These are phyloP conservation scores for Ilyonectria destructans DNA, from an alignment of 2,329 filamentous ascomycete genomes.

Conservation along the genomic window DNA sequence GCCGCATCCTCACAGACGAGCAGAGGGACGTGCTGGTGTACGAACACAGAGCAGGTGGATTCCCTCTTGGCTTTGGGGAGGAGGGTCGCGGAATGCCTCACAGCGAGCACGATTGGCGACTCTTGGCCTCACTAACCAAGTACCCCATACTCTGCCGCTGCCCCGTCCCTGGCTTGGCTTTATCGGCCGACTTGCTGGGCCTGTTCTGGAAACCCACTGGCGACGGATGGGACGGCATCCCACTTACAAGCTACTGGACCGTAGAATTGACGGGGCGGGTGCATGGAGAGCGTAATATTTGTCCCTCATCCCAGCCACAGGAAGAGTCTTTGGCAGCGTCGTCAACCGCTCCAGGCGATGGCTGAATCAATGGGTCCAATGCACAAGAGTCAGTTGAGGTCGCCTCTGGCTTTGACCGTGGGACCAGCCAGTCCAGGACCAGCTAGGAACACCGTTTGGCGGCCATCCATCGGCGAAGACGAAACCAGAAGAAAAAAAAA, in stretches of 20 bases:
- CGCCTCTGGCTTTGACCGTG: conserved; percentile 17
- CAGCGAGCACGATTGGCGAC: conserved; percentile 27
- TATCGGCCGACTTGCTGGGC: conserved; percentile 20
- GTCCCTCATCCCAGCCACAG: conserved; percentile 26
- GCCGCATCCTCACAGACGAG: conserved; percentile 12
- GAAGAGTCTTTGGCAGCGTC: background rate
- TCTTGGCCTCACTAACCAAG: conserved; percentile 34
- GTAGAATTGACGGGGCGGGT: conserved; percentile 25
- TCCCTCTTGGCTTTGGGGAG: conserved; percentile 3
- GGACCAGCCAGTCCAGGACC: conserved; percentile 4
- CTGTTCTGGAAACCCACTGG: conserved; percentile 38
- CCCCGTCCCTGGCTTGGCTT: conserved; percentile 39
- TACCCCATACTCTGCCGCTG: conserved; percentile 42
- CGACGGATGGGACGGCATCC: conserved; percentile 34
- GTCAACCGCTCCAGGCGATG: conserved; percentile 17
- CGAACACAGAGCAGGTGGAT: conserved; percentile 5
- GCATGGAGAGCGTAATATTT: conserved; percentile 25
- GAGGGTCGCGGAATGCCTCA: conserved; percentile 21
- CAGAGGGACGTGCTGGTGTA: conserved; percentile 1
- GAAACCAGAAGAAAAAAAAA: conserved; percentile 20
- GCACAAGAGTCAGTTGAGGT: conserved; percentile 10
- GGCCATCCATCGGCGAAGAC: conserved; percentile 14
- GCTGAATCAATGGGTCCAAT: conserved; percentile 14
- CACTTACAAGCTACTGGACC: conserved; percentile 22
- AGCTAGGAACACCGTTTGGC: conserved; percentile 9